Conservation (phyloP, 441 rosid genomes). For the Flueggea neowawraea region DNA sequence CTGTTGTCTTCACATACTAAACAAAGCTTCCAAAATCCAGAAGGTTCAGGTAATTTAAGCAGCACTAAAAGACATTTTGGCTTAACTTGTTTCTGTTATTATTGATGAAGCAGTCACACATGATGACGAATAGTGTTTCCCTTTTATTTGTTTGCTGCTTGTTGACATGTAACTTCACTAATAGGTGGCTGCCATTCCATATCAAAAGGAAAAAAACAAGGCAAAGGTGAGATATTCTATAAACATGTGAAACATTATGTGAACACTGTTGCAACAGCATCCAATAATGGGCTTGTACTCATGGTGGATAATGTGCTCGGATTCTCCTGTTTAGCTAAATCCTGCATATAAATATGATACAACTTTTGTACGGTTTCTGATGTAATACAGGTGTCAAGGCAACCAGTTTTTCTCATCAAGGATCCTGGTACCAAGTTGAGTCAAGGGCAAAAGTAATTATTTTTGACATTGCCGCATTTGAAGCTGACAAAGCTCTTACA, state of each 20-base stretch:
- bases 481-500: constrained; percentile 36
- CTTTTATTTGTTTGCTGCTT: too few species aligned
- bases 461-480: constrained; percentile 59
- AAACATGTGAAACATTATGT: too few species aligned
- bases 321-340: not conserved
- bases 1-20: constrained; percentile 45
- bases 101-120: too few species aligned
- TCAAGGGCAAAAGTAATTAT: constrained; percentile 71
- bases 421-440: constrained; percentile 58
- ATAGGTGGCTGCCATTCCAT: too few species aligned
- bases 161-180: too few species aligned
- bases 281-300: not conserved
- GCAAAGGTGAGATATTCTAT: too few species aligned
- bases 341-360: not conserved
- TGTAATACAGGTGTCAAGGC: constrained; percentile 32
- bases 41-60: constrained; percentile 46
- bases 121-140: too few species aligned
- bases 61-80: too few species aligned
- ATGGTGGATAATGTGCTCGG: not conserved
- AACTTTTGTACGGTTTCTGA: constrained; percentile 1
- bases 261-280: not conserved
- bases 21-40: constrained; percentile 28
- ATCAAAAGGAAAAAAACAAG: too few species aligned
- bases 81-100: too few species aligned
- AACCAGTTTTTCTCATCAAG: constrained; percentile 52